A percentile compares a stretch with the other conserved stretches of the same genome.
Conservation (phyloP, 208 protist genomes). For the Acanthamoeba royreba region DNA sequence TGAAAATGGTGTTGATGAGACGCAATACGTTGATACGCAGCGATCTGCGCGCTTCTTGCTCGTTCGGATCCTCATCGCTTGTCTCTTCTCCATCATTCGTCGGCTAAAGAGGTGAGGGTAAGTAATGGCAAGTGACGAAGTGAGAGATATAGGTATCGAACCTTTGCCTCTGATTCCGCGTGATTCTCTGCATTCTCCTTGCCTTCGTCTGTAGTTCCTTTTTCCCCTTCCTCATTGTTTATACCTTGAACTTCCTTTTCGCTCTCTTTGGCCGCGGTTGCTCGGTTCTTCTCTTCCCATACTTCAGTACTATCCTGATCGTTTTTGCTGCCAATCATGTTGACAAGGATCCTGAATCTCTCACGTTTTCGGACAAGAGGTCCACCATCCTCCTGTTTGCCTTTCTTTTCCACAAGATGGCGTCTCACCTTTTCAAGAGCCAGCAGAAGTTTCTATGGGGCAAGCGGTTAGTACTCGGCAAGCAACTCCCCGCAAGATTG, state of each 20-base stretch:
- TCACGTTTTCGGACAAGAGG: neutral
- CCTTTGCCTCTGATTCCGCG: no score
- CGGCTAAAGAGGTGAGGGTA: no score
- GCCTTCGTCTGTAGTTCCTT: neutral
- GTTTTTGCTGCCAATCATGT: neutral
- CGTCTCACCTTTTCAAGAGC: neutral
- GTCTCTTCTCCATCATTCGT: no score
- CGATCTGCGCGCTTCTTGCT: neutral
- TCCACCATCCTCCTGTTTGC: neutral
- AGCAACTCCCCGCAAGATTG: neutral
- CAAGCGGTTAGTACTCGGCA: neutral
- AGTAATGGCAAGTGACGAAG: no score
- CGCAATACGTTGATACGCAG: neutral
- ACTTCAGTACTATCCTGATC: conserved; percentile 19
- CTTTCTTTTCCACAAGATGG: neutral
- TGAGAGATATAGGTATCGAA: no score
- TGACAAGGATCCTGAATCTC: neutral
- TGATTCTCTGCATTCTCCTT: neutral
- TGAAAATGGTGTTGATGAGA: conserved; percentile 3
- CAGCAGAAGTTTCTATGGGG: neutral
- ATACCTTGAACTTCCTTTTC: neutral
- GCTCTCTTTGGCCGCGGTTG: neutral
- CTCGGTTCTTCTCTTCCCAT: neutral
- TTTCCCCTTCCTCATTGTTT: neutral
- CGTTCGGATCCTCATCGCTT: neutral